Conservation (phyloP, 23 red algal genomes). For the Gracilaria domingensis region DNA sequence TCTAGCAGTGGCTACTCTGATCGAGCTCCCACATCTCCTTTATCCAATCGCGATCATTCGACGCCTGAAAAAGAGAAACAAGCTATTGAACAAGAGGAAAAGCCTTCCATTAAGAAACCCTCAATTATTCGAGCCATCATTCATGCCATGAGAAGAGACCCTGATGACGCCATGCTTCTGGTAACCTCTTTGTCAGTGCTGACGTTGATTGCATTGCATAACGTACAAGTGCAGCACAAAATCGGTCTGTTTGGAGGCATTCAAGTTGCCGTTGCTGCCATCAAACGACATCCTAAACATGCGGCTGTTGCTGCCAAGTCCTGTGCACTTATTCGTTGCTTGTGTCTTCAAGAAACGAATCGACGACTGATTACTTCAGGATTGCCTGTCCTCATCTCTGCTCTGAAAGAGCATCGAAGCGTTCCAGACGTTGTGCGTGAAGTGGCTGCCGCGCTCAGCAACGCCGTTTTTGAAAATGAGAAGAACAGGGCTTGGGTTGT, state of each 20-base stretch:
- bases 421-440: constrained; percentile 28
- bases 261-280: constrained; percentile 51
- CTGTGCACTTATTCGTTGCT: constrained; percentile 41
- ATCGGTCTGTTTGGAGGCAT: constrained; percentile 50
- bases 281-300: constrained; percentile 52
- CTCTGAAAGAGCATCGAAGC: constrained; percentile 23
- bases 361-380: constrained; percentile 42
- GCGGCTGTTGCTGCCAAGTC: constrained; percentile 23
- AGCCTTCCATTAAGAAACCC: background rate
- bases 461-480: constrained; percentile 55
- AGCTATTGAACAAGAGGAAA: background rate
- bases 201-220: constrained; percentile 32
- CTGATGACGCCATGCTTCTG: constrained; percentile 40
- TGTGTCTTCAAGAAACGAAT: constrained; percentile 51
- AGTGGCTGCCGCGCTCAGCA: constrained; percentile 47
- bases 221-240: constrained; percentile 25
- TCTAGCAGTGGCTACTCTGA: constrained; percentile 29
- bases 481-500: constrained; percentile 60
- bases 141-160: constrained; percentile 49
- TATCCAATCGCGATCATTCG: background rate
- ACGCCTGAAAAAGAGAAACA: background rate
- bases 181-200: constrained; percentile 39
- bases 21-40: background rate
- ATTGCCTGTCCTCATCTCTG: constrained; percentile 34
- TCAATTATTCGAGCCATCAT: constrained; percentile 42